A percentile compares a stretch with the other conserved stretches of the same genome.
These are phyloP conservation scores for Mesotaenium endlicherianum DNA, from an alignment of 139 green algal genomes.

Conservation along the genomic window DNA sequence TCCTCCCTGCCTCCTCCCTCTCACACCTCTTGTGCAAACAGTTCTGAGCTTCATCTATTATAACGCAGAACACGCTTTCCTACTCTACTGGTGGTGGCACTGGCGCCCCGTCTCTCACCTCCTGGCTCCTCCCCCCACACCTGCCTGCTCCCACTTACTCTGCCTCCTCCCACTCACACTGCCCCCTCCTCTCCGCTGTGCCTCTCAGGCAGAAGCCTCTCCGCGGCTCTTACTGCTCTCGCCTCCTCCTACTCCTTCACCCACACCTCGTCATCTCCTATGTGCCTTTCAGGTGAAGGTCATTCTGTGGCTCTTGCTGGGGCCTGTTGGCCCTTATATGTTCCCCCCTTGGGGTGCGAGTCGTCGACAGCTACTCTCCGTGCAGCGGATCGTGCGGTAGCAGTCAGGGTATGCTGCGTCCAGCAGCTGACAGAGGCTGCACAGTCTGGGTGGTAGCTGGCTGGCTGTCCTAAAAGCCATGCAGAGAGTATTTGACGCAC, in stretches of 20 bases:
- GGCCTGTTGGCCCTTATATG: neutral
- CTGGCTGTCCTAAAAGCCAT: no score
- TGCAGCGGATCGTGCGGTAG: neutral
- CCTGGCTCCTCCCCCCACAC: neutral
- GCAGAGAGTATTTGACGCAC: no score
- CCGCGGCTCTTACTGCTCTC: no score
- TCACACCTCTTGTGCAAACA: neutral
- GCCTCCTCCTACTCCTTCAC: neutral
- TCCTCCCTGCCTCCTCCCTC: neutral
- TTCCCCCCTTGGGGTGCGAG: neutral
- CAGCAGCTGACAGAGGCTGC: neutral
- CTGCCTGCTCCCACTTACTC: neutral
- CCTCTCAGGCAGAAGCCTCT: no score
- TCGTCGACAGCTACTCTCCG: neutral
- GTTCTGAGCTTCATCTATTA: no score
- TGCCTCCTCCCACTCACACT: neutral
- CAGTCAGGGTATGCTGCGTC: no score
- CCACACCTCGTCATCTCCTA: neutral
- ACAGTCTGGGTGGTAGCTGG: neutral
- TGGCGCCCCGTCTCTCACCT: neutral
- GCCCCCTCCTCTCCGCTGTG: neutral
- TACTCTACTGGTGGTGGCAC: neutral
- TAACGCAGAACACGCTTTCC: neutral
- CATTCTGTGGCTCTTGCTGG: neutral
- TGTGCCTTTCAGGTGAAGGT: neutral